Base-by-base conservation (phyloP, 768 basidiomycete genomes). In the Cyclocybe aegerita region DNA sequence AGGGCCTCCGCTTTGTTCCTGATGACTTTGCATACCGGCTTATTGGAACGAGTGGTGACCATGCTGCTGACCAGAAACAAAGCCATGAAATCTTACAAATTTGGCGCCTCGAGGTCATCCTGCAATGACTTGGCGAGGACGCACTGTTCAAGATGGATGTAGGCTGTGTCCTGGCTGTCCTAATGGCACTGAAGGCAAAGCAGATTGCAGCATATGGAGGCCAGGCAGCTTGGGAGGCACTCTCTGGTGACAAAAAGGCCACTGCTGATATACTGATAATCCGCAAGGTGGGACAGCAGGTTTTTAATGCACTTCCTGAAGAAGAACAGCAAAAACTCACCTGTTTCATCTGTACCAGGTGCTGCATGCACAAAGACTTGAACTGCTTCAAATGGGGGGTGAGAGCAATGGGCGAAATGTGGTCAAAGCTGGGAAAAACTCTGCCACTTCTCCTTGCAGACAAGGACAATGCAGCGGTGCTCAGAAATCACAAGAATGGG, bases 381-480 rank as follows among this genome's bases (percentile, higher is more conserved):
- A 60, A 60, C 39, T 32, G 40, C 7, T n/a, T n/a, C n/a, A n/a
- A n/a, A n/a, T n/a, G n/a, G n/a, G n/a, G n/a, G n/a, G n/a, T n/a
- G n/a, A n/a, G n/a, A n/a, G n/a, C n/a, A n/a, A n/a, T n/a, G n/a
- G n/a, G n/a, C n/a, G n/a, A n/a, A n/a, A n/a, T n/a, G n/a, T n/a
- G n/a, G n/a, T n/a, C n/a, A n/a, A n/a, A n/a, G n/a, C n/a, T n/a
- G n/a, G n/a, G n/a, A n/a, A n/a, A n/a, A n/a, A n/a, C n/a, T n/a
- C n/a, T n/a, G n/a, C n/a, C n/a, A n/a, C n/a, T 61, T 3, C 12
- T 51, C 7, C 50, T 70, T 2, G 17, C 49, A 12, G 66, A 66
- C 57, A 55, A 57, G 32, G 60, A 62, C 49, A 70, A 69, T 47
- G 58, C 50, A 11, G n/a, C n/a, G n/a, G n/a, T n/a, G n/a, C n/a